A percentile compares a stretch with the other conserved stretches of the same genome.
phyloP scores from a whole-genome alignment of 495 filamentous ascomycete species.

The Hamigera avellanea region DNA sequence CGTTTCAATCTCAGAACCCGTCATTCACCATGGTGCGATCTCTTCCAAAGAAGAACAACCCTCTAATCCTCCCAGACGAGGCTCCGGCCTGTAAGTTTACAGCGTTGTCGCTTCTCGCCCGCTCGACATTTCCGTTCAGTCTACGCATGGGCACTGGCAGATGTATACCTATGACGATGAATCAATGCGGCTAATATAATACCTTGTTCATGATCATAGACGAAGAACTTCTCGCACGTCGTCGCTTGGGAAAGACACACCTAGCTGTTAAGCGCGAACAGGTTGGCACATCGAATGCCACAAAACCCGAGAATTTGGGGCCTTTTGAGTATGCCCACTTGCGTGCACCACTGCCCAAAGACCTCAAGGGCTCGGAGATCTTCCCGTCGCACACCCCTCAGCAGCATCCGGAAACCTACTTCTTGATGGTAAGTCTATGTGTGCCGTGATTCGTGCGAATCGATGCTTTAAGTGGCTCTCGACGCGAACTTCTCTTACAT shows the following conservation, averaged over 20 bases:
- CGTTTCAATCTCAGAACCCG: background rate
- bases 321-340: conserved; percentile 94
- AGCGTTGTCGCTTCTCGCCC: background rate
- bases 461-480: background rate
- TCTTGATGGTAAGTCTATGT: conserved; percentile 66
- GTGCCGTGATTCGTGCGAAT: background rate
- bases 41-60: conserved; percentile 64
- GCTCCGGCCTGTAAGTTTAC: conserved; percentile 52
- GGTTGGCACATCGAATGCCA: conserved; percentile 51
- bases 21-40: conserved; percentile 45
- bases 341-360: conserved; percentile 78
- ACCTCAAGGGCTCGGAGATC: conserved; percentile 77
- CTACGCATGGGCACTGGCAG: background rate
- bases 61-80: conserved; percentile 60
- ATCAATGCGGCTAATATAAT: conserved; percentile 22
- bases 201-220: conserved; percentile 35
- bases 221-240: conserved; percentile 68
- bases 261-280: conserved; percentile 66
- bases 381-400: conserved; percentile 55
- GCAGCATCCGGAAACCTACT: conserved; percentile 73
- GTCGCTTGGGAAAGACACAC: conserved; percentile 85
- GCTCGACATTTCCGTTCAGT: conserved; percentile 1
- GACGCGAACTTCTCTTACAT: background rate
- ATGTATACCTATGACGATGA: background rate
- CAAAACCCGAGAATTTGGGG: conserved; percentile 59